phyloP scores from a whole-genome alignment of 257 asterid species.

The Echites panduratus region DNA sequence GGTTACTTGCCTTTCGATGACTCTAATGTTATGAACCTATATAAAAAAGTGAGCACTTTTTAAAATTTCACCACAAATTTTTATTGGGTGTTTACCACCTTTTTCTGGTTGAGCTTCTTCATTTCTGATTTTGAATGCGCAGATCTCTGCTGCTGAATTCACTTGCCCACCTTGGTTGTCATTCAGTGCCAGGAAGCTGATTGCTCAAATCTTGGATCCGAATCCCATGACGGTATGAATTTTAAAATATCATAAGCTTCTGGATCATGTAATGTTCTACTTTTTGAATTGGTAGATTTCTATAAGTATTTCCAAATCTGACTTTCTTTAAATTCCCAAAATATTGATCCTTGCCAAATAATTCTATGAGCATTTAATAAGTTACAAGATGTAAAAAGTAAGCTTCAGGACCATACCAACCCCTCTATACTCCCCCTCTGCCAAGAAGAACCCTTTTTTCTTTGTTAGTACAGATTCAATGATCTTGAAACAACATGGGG shows the following conservation, averaged over 20 bases:
- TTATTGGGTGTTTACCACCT: constrained; percentile 2
- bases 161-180: constrained; percentile 98
- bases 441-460: too few relatives aligned
- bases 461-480: too few relatives aligned
- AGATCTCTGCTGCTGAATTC: constrained; percentile 85
- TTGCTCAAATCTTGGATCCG: constrained; percentile 76
- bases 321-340: neutral
- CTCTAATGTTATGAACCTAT: constrained; percentile 69
- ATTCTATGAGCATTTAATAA: neutral
- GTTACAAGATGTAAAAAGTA: too few relatives aligned
- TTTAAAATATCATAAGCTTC: constrained; percentile 3
- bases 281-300: neutral
- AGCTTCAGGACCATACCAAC: too few relatives aligned
- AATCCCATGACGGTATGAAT: constrained; percentile 65
- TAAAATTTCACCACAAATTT: neutral
- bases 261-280: constrained; percentile 1
- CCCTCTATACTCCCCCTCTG: too few relatives aligned
- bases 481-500: too few relatives aligned
- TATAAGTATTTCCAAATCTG: neutral
- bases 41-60: constrained; percentile 67
- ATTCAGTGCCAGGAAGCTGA: constrained; percentile 73
- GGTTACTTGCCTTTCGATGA: constrained; percentile 98
- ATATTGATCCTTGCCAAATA: neutral
- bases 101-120: constrained; percentile 16
- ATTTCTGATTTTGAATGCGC: constrained; percentile 13